A percentile compares a stretch with the other conserved stretches of the same genome.
Evolutionary conservation across 1,284 basidiomycete genomes (phyloP).

Genomic region (Volvariella volvacea): DNA sequence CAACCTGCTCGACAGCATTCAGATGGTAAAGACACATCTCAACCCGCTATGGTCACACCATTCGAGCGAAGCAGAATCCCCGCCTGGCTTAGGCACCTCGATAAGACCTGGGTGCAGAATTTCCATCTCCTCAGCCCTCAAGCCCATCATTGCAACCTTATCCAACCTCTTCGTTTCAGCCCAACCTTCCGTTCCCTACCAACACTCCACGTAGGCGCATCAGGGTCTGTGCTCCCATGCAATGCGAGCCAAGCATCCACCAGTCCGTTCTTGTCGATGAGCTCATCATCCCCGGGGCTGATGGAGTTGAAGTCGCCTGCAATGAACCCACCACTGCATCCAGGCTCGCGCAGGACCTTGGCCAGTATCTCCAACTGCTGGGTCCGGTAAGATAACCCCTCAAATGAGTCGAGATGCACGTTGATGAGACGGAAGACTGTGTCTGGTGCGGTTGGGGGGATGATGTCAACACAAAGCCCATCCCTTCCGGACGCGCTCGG

Average conservation of each 20-base stretch:
- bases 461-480: constrained; percentile 28
- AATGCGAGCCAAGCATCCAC: constrained; percentile 33
- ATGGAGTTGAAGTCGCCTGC: constrained; percentile 39
- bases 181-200: constrained; percentile 18
- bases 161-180: constrained; percentile 2
- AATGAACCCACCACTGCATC: constrained; percentile 31
- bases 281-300: constrained; percentile 24
- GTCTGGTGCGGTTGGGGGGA: constrained; percentile 16
- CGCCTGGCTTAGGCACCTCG: constrained; percentile 22
- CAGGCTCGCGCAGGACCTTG: constrained; percentile 28
- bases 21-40: constrained; percentile 20
- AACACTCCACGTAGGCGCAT: constrained; percentile 31
- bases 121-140: constrained; percentile 31
- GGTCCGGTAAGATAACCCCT: constrained; percentile 16
- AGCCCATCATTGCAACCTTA: constrained; percentile 10
- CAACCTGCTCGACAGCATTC: constrained; percentile 5
- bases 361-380: constrained; percentile 28
- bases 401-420: constrained; percentile 33
- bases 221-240: constrained; percentile 18
- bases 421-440: constrained; percentile 28
- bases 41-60: constrained; percentile 31
- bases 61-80: constrained; percentile 15
- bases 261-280: constrained; percentile 29
- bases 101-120: constrained; percentile 25
- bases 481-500: constrained; percentile 29